Evolutionary conservation across 106 monocot genomes (phyloP), one percentile per base, ranked within the genome.

Genomic region (Narthecium ossifragum): DNA sequence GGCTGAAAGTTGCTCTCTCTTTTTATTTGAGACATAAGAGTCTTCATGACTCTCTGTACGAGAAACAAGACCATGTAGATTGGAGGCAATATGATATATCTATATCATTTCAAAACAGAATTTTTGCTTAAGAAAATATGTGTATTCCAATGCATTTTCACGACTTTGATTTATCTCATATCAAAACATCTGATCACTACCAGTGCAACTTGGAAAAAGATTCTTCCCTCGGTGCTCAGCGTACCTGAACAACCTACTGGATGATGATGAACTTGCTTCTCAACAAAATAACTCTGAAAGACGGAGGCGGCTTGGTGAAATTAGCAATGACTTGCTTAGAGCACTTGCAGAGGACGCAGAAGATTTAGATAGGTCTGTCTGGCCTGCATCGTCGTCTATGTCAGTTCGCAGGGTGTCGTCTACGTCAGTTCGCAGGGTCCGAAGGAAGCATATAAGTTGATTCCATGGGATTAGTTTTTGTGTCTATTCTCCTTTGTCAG

Each of bases 151-250:
- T 49, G 22, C 6, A n/a, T 49, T 49, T 9, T 49, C 5, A 49
- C 6, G 6, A 5, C n/a, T 49, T 49, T 17, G 22, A 5, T 49
- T 49, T n/a, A n/a, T n/a, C 22, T 49, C 48, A 49, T 49, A 7
- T 21, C n/a, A 4, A 49, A n/a, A 7, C 22, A 21, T 49, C 22
- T 49, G 22, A 5, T 17, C 7, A 5, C 5, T 17, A 49, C 6
- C 53, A 54, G 53, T 54, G 53, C 13, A 2, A 54, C 26, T 54
- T 54, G 53, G 53, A 26, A 23, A 29, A 26, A 7, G 28, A 12
- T 54, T 10, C 53, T 54, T 54, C 53, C 53, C 53, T 6, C 53
- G 53, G 15, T 54, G 53, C 53, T 21, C 53, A 0, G 26, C 21
- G 27, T 2, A 27, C 28, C 26, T 54, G 7, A 29, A 54, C 28